Percentiles rank a stretch among this genome's conserved stretches.
phyloP scores from a whole-genome alignment of 352 stramenopile genomes.

The Saprolegnia diclina region DNA sequence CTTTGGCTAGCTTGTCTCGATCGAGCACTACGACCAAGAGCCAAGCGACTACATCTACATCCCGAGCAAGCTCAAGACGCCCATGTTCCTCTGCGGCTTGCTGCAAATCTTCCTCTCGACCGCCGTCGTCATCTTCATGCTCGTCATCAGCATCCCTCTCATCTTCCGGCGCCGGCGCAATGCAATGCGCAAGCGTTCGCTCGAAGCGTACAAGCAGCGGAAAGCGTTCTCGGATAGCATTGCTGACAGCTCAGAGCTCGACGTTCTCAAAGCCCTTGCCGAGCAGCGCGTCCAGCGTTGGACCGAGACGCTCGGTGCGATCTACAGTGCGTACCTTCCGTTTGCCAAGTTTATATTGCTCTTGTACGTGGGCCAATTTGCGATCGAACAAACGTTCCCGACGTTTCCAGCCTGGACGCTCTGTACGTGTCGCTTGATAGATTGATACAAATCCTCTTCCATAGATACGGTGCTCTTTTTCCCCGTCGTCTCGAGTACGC shows the following conservation, averaged over 20 bases:
- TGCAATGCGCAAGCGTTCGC: neutral
- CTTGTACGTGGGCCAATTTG: slow-evolving; percentile 4
- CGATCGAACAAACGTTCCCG: neutral
- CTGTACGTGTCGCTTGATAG: neutral
- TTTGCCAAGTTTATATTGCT: slow-evolving; percentile 1
- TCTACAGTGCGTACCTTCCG: slow-evolving; percentile 9
- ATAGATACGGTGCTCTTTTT: slow-evolving; percentile 4
- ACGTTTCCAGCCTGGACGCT: slow-evolving; percentile 5
- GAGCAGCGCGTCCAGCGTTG: slow-evolving; percentile 4
- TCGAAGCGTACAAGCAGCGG: slow-evolving; percentile 11
- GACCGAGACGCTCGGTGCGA: neutral
- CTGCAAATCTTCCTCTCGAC: slow-evolving; percentile 19
- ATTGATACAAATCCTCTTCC: neutral
- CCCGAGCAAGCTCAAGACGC: neutral
- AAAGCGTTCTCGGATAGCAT: neutral
- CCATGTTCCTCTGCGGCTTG: neutral
- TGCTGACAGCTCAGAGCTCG: neutral
- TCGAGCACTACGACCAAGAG: neutral
- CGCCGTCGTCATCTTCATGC: slow-evolving; percentile 13
- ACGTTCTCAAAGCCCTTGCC: neutral
- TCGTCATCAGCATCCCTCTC: slow-evolving; percentile 18
- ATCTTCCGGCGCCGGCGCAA: slow-evolving; percentile 18
- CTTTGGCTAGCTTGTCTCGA: slow-evolving; percentile 19
- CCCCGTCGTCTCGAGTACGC: neutral
- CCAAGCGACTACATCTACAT: neutral